Conservation (phyloP, 140 eudicot genomes). For the Oenanthe javanica region DNA sequence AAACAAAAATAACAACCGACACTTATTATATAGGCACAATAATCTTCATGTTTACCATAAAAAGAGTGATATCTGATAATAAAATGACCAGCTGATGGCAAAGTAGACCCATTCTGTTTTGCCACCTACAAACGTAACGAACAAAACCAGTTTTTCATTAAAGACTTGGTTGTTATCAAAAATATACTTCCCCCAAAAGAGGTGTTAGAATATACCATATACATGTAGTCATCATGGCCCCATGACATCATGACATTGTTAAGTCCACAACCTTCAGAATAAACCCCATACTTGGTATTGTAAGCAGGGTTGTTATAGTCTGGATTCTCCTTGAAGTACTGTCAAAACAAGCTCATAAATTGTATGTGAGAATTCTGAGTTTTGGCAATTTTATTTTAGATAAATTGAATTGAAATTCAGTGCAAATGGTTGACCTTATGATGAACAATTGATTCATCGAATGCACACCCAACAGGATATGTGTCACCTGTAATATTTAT, state of each 20-base stretch:
- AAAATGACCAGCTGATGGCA: constrained; percentile 55
- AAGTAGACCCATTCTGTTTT: constrained; percentile 36
- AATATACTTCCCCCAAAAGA: background rate
- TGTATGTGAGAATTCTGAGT: background rate
- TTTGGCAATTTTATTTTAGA: background rate
- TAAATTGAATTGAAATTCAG: background rate
- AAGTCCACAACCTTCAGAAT: constrained; percentile 72
- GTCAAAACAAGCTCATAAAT: background rate
- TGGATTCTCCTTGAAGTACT: constrained; percentile 67
- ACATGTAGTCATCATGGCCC: constrained; percentile 73
- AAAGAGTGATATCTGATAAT: constrained; percentile 55
- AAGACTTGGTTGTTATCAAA: background rate
- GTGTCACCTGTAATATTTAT: constrained; percentile 46
- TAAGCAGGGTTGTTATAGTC: constrained; percentile 56
- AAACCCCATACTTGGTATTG: constrained; percentile 58
- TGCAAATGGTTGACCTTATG: constrained; percentile 39
- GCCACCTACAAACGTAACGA: constrained; percentile 34
- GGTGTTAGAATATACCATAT: background rate
- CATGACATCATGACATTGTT: constrained; percentile 77
- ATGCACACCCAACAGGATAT: constrained; percentile 89
- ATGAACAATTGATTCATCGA: constrained; percentile 69
- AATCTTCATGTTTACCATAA: constrained; percentile 27
- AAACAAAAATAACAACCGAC: background rate
- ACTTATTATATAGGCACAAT: background rate
- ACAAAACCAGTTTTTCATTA: background rate